Evolutionary conservation across 441 rosid species (phyloP).

Genomic region (Breynia disticha): DNA sequence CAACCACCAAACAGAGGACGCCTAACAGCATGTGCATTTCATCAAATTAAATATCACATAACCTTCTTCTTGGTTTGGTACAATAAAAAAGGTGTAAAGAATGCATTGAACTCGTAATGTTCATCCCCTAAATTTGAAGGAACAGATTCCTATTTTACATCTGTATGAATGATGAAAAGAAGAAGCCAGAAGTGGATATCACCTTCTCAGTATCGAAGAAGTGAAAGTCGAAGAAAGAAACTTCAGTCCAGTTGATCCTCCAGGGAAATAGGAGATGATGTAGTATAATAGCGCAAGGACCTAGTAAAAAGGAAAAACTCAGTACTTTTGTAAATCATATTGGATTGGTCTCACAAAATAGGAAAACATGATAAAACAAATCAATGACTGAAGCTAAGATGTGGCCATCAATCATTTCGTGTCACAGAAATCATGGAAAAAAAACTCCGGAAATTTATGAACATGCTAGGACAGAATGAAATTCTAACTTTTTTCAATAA

Average conservation of each 20-base stretch:
- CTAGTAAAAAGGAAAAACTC: constrained; percentile 14
- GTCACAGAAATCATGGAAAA: no score
- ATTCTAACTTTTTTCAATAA: no score
- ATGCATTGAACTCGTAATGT: no score
- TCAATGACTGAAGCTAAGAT: neutral
- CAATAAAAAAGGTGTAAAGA: no score
- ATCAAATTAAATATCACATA: no score
- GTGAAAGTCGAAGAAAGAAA: constrained; percentile 37
- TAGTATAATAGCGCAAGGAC: constrained; percentile 47
- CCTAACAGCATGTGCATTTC: no score
- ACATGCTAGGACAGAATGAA: no score
- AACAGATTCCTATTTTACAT: neutral
- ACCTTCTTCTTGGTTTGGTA: no score
- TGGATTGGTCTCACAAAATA: neutral
- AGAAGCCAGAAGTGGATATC: neutral
- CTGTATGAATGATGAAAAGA: neutral
- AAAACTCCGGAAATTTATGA: no score
- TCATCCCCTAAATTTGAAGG: no score
- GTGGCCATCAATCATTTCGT: neutral
- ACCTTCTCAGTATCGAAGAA: constrained; percentile 11
- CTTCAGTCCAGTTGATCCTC: constrained; percentile 56
- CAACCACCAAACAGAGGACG: no score
- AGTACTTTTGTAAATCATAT: neutral
- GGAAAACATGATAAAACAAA: neutral
- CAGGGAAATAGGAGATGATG: constrained; percentile 54